Base-by-base conservation (phyloP, 495 filamentous ascomycete genomes). In the Poronia punctata region DNA sequence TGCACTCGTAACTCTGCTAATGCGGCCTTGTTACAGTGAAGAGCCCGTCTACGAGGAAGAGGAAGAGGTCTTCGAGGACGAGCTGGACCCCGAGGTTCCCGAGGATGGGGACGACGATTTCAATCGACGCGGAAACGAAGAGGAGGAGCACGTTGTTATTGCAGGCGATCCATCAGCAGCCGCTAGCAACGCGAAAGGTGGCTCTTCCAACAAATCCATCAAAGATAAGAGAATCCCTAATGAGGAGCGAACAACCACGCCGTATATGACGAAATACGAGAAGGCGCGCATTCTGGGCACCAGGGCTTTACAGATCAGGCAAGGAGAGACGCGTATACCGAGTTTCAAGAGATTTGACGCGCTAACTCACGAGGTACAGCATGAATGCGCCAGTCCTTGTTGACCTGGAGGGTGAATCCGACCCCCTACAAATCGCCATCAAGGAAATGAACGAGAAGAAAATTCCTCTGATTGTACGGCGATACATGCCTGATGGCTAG, bases 191-290 rank as follows among this genome's bases (percentile, higher is more conserved):
- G 60, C 61, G 29, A 74, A 68, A 43, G 61, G 62, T 18, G 40
- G 36, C 36, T 46, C 48, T 12, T 59, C 53, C 30, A 67, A 67
- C 19, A 71, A 68, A 54, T 81, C 79, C 48, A 61, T 79, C 46
- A 86, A 86, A 58, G 83, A 87, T 59, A 96, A 92, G 73, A 89
- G 84, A 66, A 84, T 98, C 29, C 76, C 88, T 21, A 82, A 86
- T 48, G 88, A 94, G 38, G 74, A 92, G 69, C 78, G 92, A 49
- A 81, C 76, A 5, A 97, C 93, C 1, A 98, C 92, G 29, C 93
- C 92, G 4, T 98, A 95, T 72, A 93, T 98, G 88, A 98, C 92
- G 52, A 98, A 98, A 67, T 98, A 98, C 66, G 92, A 98, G 75
- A 75, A 80, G 52, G 92, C 92, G 35, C 79, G 92, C 52, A 84